Evolutionary conservation across 306 rosid genomes (phyloP), one percentile per base, ranked within the genome.

Genomic region (Corylus avellana): DNA sequence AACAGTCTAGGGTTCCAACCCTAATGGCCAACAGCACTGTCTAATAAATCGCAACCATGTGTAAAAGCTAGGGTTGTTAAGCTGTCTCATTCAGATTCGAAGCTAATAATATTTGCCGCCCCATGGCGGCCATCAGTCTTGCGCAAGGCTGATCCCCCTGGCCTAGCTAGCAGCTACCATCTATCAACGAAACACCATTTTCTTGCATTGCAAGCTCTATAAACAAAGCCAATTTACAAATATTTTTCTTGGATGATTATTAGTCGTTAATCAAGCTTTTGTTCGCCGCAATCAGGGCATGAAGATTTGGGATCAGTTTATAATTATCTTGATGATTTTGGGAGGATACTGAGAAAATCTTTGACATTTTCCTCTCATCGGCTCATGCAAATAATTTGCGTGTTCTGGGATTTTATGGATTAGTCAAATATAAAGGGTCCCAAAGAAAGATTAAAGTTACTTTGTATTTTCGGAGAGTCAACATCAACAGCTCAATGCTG

Each of bases 181-280:
- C 54, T 67, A 35, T 46, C 27, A 58, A n/a, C 51, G 29, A 17
- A 49, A 75, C 77, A 77, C 76, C 77, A 75, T 79, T 90, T 79
- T 86, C 88, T 77, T 79, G 79, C 54, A 78, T 67, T 66, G 13
- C 63, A 80, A 80, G 80, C 47, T 78, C 76, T 13, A 80, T 20
- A 78, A 76, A 48, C 79, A 81, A 25, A 62, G 29, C 78, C 51
- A 56, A 16, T 55, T 39, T 32, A 39, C 50, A 37, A 58, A 70
- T 11, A 61, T 56, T 20, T 72, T 37, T 59, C 59, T 66, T 22
- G 25, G 25, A 22, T 58, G 76, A 77, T 25, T 75, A 58, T 59
- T 18, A 48, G 32, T 47, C 12, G 3, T 48, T 8, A 70, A n/a
- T 53, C 50, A 7, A 68, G 50, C 61, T 70, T 70, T 44, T 11